Evolutionary conservation across 1,284 basidiomycete genomes (phyloP).

Genomic region (Prillingera fragicola): DNA sequence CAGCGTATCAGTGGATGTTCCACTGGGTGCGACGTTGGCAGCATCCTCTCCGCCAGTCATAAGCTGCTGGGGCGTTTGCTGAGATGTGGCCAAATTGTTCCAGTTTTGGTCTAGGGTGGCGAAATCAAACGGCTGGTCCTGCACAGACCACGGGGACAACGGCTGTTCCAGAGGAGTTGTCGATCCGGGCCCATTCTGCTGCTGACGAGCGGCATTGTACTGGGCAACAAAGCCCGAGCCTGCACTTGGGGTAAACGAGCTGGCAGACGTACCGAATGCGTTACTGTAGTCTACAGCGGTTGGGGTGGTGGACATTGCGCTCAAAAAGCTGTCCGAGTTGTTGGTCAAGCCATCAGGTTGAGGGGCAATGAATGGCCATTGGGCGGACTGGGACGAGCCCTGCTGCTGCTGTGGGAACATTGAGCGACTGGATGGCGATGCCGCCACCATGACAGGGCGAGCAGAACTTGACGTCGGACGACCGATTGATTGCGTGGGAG

Average conservation of each 20-base stretch:
- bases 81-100: no score
- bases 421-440: constrained; percentile 14
- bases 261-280: constrained; percentile 1
- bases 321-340: constrained; percentile 2
- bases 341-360: neutral
- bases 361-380: constrained; percentile 5
- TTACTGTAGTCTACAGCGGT: constrained; percentile 3
- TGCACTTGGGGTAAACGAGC: constrained; percentile 13
- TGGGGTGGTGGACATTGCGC: constrained; percentile 10
- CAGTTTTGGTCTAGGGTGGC: neutral
- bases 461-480: no score
- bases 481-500: neutral
- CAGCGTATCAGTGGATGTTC: no score
- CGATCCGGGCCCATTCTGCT: constrained; percentile 7
- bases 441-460: constrained; percentile 2
- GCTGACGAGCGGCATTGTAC: constrained; percentile 9
- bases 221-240: constrained; percentile 11
- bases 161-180: constrained; percentile 34
- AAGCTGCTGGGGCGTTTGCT: no score
- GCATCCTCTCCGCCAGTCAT: no score
- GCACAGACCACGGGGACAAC: constrained; percentile 23
- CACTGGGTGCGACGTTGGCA: no score
- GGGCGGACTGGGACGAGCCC: neutral
- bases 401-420: constrained; percentile 2
- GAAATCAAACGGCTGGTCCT: constrained; percentile 5